phyloP scores from a whole-genome alignment of 257 asterid genomes.

The Solanum bulbocastanum region DNA sequence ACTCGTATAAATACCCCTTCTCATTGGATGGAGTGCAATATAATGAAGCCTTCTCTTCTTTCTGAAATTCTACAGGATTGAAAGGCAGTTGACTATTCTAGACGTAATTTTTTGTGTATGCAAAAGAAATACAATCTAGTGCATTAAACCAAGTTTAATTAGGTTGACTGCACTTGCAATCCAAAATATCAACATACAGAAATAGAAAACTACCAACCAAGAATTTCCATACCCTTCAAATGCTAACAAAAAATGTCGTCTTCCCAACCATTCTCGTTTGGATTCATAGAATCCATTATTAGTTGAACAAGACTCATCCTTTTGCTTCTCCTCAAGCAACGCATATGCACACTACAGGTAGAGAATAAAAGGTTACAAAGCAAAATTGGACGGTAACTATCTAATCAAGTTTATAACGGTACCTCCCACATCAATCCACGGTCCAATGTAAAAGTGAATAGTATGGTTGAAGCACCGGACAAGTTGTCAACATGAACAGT shows the following conservation, averaged over 20 bases:
- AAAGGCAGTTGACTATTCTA: not conserved
- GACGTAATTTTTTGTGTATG: not conserved
- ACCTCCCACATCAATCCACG: constrained; percentile 99
- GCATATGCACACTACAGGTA: constrained; percentile 63
- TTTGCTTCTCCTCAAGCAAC: constrained; percentile 74
- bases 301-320: constrained; percentile 55
- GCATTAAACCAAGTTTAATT: not conserved
- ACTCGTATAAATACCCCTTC: not conserved
- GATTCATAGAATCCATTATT: constrained; percentile 78
- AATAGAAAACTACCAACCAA: not conserved
- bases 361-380: not conserved
- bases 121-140: not conserved
- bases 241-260: constrained; percentile 73
- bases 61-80: not conserved
- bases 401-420: not conserved
- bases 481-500: constrained; percentile 82
- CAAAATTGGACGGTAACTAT: not conserved
- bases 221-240: constrained; percentile 52
- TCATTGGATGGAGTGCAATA: not conserved
- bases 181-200: not conserved
- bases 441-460: constrained; percentile 81
- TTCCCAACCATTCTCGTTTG: constrained; percentile 98
- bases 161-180: not conserved
- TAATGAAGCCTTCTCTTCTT: not conserved
- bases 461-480: constrained; percentile 90